These are phyloP conservation scores for Diaporthe citrichinensis DNA, from an alignment of 2,329 filamentous ascomycete species.

Conservation along the genomic window DNA sequence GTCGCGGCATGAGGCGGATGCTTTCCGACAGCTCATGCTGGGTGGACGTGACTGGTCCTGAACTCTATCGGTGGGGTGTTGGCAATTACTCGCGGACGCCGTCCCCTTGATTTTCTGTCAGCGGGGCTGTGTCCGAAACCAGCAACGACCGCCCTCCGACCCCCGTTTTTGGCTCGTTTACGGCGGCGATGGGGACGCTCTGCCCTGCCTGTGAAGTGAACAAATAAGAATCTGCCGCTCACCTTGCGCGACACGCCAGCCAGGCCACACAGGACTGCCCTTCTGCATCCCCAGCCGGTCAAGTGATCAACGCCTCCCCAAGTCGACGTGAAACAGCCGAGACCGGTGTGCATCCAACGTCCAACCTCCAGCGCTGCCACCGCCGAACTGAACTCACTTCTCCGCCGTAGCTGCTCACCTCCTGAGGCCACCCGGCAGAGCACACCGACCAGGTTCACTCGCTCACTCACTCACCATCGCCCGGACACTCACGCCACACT, in stretches of 20 bases:
- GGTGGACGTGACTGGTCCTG: slow-evolving; percentile 35
- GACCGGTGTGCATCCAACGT: slow-evolving; percentile 6
- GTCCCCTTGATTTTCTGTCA: slow-evolving; percentile 15
- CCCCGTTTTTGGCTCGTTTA: slow-evolving; percentile 33
- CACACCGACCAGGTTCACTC: not conserved
- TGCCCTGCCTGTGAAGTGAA: slow-evolving; percentile 8
- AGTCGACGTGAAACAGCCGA: slow-evolving; percentile 26
- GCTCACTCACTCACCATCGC: not conserved
- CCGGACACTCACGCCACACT: not conserved
- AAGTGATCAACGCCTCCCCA: slow-evolving; percentile 21
- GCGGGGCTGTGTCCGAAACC: slow-evolving; percentile 34
- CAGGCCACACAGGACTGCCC: not conserved
- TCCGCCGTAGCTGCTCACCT: not conserved
- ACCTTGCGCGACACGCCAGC: slow-evolving; percentile 18
- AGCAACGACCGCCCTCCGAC: slow-evolving; percentile 33
- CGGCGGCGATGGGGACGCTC: slow-evolving; percentile 17
- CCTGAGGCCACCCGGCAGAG: not conserved
- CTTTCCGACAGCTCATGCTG: slow-evolving; percentile 38
- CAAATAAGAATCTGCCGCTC: slow-evolving; percentile 34
- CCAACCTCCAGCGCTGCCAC: not conserved
- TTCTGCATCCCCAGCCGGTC: slow-evolving; percentile 27
- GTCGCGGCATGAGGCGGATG: slow-evolving; percentile 39
- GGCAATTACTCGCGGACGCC: slow-evolving; percentile 36
- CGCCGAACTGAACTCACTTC: not conserved
- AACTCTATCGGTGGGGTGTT: slow-evolving; percentile 30